Evolutionary conservation across 495 filamentous ascomycete species (phyloP), one percentile per base, ranked within the genome.

Genomic region (Podospora appendiculata): DNA sequence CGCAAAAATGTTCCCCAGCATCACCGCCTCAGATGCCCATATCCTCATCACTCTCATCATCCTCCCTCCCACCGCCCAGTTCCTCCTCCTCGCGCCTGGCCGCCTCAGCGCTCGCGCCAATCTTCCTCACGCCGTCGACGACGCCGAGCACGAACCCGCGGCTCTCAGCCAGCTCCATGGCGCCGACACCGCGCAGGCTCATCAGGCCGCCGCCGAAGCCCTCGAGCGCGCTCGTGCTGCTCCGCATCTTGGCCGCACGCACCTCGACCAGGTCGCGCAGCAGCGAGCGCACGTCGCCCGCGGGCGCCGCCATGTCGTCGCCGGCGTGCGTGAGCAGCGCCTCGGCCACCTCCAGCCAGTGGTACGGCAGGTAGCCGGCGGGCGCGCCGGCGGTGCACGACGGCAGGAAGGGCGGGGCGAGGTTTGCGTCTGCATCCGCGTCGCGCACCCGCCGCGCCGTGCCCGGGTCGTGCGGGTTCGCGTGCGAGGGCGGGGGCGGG

Each of bases 281-380:
- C 55, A 95, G 55, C 47, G 84, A 78, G 10, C 90, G 73, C 18
- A 94, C 84, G 57, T 80, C 77, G 55, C 89, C 86, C 8, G 86
- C 76, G 5, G 58, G 16, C 2, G 86, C 83, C 1, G 85, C 78
- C 41, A 97, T 78, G 63, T 97, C 92, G 67, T 98, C 92, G 8
- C 79, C 78, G 19, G 90, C 91, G 18, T 83, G 85, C 32, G 89
- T 86, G 3, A 97, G 78, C 38, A 98, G 73, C 64, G 92, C 80
- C 64, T 93, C 89, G 0, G 85, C 84, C 0, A 96, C 73, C 66
- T 96, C 91, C 0, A 95, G 77, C 90, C 90, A 98, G 69, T 96
- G 91, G 60, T 91, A 97, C 1, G 93, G 93, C 10, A 98, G 75
- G 14, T 83, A 80, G 12, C 84, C 81, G 0, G 77, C 65, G 8